Base-by-base conservation (phyloP, 2,329 filamentous ascomycete genomes). In the Cyphellophora attinorum region DNA sequence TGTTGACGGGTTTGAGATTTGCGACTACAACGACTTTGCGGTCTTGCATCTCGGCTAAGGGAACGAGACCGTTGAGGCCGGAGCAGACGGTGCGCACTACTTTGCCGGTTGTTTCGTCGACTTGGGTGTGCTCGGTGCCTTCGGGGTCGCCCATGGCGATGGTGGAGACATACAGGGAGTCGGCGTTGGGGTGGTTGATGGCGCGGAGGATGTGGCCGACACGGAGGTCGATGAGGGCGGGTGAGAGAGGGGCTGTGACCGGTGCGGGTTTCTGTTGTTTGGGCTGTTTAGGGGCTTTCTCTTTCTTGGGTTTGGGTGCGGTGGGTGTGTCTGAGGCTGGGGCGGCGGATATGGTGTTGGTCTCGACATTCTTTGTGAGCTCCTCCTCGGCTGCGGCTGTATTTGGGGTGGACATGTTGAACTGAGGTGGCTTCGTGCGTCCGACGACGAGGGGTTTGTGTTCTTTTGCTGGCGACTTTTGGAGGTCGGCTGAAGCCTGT, bases 1-100 rank as follows among this genome's bases (percentile, higher is more conserved):
- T 98, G 61, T 93, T 98, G 59, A 96, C 91, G 33, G 91, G 91
- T 72, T 98, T 98, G 49, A 98, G 75, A 64, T 98, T 98, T 71
- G 85, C 93, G 14, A 98, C 89, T 1, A 91, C 84, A 19, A 98
- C 75, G 41, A 98, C 85, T 66, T 93, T 93, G 59, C 91, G 85
- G 54, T 79, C 79, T 61, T 98, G 91, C 91, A 98, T 95, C 60
- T 94, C 85, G 60, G 85, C 85, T 30, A 98, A 72, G 1, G 91
- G 91, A 2, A 98, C 67, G 18, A 95, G 75, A 5, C 91, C 91
- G 60, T 94, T 95, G 46, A 98, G 74, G 17, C 91, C 91, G 2
- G 91, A 96, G 74, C 91, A 98, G 31, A 98, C 89, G 11, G 89
- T 98, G 30, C 91, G 83, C 51, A 88, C 85, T 28, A 89, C 71